Conservation (phyloP, 2,329 filamentous ascomycete species). For the Fusarium globosum region DNA sequence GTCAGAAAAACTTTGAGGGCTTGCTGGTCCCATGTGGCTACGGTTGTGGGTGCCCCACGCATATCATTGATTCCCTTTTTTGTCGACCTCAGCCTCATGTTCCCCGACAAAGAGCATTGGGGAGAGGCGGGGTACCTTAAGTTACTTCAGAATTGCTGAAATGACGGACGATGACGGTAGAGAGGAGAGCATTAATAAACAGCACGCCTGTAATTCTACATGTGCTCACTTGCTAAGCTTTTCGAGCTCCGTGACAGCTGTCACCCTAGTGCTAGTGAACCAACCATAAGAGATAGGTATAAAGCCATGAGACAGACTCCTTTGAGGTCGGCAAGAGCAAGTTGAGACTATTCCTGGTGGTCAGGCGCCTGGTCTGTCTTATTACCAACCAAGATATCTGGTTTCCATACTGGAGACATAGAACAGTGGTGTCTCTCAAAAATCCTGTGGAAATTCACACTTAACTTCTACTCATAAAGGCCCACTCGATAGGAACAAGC, state of each 20-base stretch:
- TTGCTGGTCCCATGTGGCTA: constrained; percentile 16
- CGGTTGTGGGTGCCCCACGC: constrained; percentile 4
- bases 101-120: constrained; percentile 7
- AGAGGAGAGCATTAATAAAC: constrained; percentile 1
- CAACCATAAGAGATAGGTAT: not conserved
- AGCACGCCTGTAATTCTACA: constrained; percentile 1
- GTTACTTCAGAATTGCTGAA: constrained; percentile 14
- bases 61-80: constrained; percentile 7
- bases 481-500: constrained; percentile 14
- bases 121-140: not conserved
- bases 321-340: too few species aligned
- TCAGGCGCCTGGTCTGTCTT: not conserved
- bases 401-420: not conserved
- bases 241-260: not conserved
- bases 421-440: not conserved
- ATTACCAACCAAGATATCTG: not conserved
- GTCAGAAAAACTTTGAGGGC: constrained; percentile 14
- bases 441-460: not conserved
- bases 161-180: constrained; percentile 35
- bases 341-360: not conserved
- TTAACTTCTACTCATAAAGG: constrained; percentile 20
- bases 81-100: constrained; percentile 15
- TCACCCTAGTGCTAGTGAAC: not conserved
- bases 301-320: too few species aligned
- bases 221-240: not conserved